These are phyloP conservation scores for Crepidotus variabilis DNA, from an alignment of 768 basidiomycete genomes.

Conservation along the genomic window DNA sequence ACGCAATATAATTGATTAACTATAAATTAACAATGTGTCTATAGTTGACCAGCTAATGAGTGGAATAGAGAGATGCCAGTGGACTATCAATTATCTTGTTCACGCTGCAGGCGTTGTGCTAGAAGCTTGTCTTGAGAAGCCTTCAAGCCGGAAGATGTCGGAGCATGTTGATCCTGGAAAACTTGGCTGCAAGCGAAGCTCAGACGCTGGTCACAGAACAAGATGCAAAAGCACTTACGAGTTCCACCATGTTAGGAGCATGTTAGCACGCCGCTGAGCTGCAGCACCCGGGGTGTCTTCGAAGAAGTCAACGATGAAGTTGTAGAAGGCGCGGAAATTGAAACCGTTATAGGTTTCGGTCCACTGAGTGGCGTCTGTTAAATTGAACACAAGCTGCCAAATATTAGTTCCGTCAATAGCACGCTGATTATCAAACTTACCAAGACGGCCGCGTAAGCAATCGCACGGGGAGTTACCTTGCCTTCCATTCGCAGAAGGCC, in stretches of 20 bases:
- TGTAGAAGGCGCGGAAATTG: slow-evolving; percentile 18
- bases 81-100: too few relatives aligned
- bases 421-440: too few relatives aligned
- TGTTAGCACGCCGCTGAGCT: neutral
- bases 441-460: slow-evolving; percentile 25
- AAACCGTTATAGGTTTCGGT: slow-evolving; percentile 15
- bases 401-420: neutral
- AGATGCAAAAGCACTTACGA: neutral
- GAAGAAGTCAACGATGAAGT: slow-evolving; percentile 22
- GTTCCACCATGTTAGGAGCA: slow-evolving; percentile 8
- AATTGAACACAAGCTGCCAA: slow-evolving; percentile 19
- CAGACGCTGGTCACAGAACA: neutral
- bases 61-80: too few relatives aligned
- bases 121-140: neutral
- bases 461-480: slow-evolving; percentile 18
- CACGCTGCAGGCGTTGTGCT: neutral
- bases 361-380: slow-evolving; percentile 16
- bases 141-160: too few relatives aligned
- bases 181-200: slow-evolving; percentile 4
- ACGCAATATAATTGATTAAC: too few relatives aligned
- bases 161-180: slow-evolving; percentile 6
- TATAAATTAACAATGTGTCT: too few relatives aligned
- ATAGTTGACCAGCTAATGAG: too few relatives aligned
- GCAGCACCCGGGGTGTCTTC: slow-evolving; percentile 9
- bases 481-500: slow-evolving; percentile 11